These are phyloP conservation scores for Graphilbum ipis-grandicollis DNA, from an alignment of 2,329 filamentous ascomycete genomes.

Conservation along the genomic window DNA sequence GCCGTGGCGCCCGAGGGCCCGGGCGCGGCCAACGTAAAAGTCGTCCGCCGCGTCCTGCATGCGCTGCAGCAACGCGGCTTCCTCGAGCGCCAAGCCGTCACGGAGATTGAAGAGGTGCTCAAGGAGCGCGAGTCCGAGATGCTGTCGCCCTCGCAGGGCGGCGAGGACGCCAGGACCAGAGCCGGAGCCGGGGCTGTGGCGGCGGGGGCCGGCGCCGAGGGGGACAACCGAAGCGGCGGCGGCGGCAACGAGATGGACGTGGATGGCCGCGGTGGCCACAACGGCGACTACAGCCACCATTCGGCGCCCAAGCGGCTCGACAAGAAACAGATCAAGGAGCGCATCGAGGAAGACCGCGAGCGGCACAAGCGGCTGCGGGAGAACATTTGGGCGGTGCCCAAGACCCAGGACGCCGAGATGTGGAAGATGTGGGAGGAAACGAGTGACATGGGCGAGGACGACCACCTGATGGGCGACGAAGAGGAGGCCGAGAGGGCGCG, in stretches of 20 bases:
- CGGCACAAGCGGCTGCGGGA: constrained; percentile 83
- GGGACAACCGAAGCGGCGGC: constrained; percentile 11
- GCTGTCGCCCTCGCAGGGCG: constrained; percentile 32
- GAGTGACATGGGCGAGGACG: constrained; percentile 76
- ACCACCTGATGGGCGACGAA: constrained; percentile 59
- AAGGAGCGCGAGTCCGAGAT: constrained; percentile 57
- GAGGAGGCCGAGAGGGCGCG: constrained; percentile 38
- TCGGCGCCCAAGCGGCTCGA: constrained; percentile 34
- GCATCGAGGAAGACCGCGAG: constrained; percentile 93
- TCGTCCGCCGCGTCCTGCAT: constrained; percentile 62
- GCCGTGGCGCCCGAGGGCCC: constrained; percentile 76
- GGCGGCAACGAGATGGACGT: constrained; percentile 8
- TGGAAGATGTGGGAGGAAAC: constrained; percentile 73
- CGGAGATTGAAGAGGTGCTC: constrained; percentile 68
- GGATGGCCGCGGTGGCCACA: background rate
- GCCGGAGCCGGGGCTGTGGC: background rate
- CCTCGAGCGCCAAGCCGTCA: constrained; percentile 55
- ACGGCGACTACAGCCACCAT: background rate
- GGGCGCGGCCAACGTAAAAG: constrained; percentile 84
- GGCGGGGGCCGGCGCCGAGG: background rate
- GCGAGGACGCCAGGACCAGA: constrained; percentile 4
- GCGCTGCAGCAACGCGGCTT: constrained; percentile 55
- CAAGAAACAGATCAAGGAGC: constrained; percentile 80
- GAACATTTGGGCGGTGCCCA: constrained; percentile 77
- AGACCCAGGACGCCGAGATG: constrained; percentile 51